Evolutionary conservation across 164 flowering plant genomes (phyloP).

Genomic region (Amborella trichopoda): DNA sequence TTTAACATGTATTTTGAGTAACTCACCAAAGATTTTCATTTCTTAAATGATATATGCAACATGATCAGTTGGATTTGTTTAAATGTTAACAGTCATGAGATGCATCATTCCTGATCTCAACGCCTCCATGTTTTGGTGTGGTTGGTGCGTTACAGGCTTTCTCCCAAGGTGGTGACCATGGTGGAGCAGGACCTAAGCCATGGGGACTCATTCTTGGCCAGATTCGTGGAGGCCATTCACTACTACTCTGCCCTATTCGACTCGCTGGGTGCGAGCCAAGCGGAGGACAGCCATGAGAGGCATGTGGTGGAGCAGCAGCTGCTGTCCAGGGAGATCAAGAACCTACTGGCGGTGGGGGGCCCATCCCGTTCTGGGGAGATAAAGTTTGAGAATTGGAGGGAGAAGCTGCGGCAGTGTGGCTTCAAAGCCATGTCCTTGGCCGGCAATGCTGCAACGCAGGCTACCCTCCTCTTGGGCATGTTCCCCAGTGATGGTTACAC

Average conservation of each 20-base stretch:
- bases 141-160: constrained; percentile 68
- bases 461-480: constrained; percentile 84
- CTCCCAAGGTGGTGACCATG: constrained; percentile 92
- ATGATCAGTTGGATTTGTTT: too few relatives aligned
- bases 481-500: constrained; percentile 93
- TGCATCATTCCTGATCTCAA: too few relatives aligned
- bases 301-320: constrained; percentile 93
- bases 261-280: constrained; percentile 87
- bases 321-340: constrained; percentile 62
- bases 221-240: constrained; percentile 94
- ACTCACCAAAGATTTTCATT: too few relatives aligned
- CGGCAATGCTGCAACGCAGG: constrained; percentile 91
- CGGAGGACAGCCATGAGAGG: constrained; percentile 93
- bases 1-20: too few relatives aligned
- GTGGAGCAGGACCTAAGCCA: constrained; percentile 96
- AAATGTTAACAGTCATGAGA: too few relatives aligned
- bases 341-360: constrained; percentile 73
- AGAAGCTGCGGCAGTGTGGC: constrained; percentile 72
- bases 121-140: too few relatives aligned
- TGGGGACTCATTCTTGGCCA: constrained; percentile 73
- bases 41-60: too few relatives aligned
- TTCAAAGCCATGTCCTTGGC: constrained; percentile 73
- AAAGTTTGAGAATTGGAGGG: constrained; percentile 84
- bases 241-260: constrained; percentile 98
- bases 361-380: constrained; percentile 59